Base-by-base conservation (phyloP, 768 basidiomycete genomes). In the Lactarius hengduanensis region DNA sequence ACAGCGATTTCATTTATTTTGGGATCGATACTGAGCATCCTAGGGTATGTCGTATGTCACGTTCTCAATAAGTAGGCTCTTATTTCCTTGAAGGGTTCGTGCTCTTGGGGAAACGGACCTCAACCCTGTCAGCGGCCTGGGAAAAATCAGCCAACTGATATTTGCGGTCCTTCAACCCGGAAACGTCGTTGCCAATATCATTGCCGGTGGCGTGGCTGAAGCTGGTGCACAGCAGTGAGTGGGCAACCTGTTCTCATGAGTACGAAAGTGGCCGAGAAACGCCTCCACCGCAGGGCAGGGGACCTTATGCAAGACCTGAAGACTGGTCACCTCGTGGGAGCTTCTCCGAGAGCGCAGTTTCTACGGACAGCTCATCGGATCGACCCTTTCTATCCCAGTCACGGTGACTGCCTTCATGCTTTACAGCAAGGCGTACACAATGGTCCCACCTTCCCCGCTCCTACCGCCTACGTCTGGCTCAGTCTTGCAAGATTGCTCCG, bases 251-350 rank as follows among this genome's bases (percentile, higher is more conserved):
- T 53, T 38, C 3, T 47, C 20, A 54, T 38, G 45, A 62, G 36
- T 38, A 38, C 36, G 15, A 53, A n/a, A 54, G 1, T 63, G 11
- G 8, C 7, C 55, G 20, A 32, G 22, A 40, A 56, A 62, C 43
- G 30, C 58, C 40, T 30, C 45, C 65, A 66, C 59, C 71, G 63
- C 69, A 95, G 92, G 76, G 94, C 96, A 8, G 96, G 95, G 18
- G 96, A 98, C 74, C 85, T 98, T 10, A 98, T 98, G 96, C 96
- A 98, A 79, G 96, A 98, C 77, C 80, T 98, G 66, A 98, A 98
- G 79, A 97, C 96, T 2, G 96, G 96, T 0, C 93, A 97, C 76
- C 80, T 98, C n/a, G 84, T 93, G 62, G 84, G 83, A 69, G 95
- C 95, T 10, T 96, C 94, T 28, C 96, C 96, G 57, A 82, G 93